Conservation (phyloP, 2,329 filamentous ascomycete genomes). For the Diaporthe vaccinii region DNA sequence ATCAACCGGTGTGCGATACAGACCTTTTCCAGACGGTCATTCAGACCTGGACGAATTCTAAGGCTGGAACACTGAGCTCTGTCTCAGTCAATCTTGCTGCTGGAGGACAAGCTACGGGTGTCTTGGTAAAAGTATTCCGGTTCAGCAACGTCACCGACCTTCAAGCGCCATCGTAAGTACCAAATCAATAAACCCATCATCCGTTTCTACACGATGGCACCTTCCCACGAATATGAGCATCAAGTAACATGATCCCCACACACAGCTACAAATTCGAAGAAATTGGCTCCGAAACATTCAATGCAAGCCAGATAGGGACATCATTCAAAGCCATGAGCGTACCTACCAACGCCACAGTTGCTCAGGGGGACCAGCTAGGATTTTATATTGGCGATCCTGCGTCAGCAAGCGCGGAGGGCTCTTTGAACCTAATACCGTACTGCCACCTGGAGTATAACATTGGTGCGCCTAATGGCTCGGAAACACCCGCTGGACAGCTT, state of each 20-base stretch:
- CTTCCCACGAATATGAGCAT: not conserved
- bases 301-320: constrained; percentile 25
- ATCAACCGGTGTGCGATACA: constrained; percentile 30
- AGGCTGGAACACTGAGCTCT: constrained; percentile 20
- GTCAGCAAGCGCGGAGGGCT: constrained; percentile 5
- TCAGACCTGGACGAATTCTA: constrained; percentile 37
- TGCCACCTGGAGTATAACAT: constrained; percentile 36
- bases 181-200: too few species aligned
- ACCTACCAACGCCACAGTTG: constrained; percentile 15
- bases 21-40: constrained; percentile 29
- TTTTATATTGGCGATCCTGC: constrained; percentile 33
- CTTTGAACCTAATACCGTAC: constrained; percentile 30
- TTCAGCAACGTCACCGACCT: constrained; percentile 30
- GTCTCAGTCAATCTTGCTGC: constrained; percentile 32
- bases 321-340: constrained; percentile 35
- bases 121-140: constrained; percentile 25
- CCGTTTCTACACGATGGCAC: not conserved
- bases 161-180: constrained; percentile 27
- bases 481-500: constrained; percentile 14
- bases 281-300: constrained; percentile 35
- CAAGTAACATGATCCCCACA: not conserved
- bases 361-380: constrained; percentile 28
- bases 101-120: not conserved
- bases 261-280: constrained; percentile 32
- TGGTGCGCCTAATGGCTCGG: constrained; percentile 1